Evolutionary conservation across 306 rosid genomes (phyloP), one percentile per base, ranked within the genome.

Genomic region (Medicago arabica): DNA sequence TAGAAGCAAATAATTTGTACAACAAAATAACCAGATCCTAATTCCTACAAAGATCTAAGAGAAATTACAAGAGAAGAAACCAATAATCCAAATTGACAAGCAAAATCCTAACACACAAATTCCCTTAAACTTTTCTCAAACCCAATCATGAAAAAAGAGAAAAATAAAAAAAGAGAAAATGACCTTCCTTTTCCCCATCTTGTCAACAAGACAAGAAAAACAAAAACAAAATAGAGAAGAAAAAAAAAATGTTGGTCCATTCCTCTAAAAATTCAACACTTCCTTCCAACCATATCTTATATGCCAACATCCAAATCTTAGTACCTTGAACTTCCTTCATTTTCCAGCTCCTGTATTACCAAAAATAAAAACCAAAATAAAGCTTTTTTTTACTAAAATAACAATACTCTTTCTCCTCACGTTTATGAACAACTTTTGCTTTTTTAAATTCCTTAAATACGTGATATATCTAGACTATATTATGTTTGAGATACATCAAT

Each of bases 251-350:
- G 31, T 44, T 51, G 75, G 28, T 63, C 63, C 79, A 72, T 54
- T 74, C 79, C 86, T 87, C 87, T 81, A 83, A 76, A 85, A 83
- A 75, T 68, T 71, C 68, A 73, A 68, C 76, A 78, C 81, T 76
- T 31, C 66, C 76, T 19, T 31, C 76, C 76, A 74, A 36, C 78
- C 67, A 61, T 14, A 67, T 64, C 31, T 81, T 78, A 86, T 71
- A 81, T 69, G 71, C 88, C 89, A 81, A 81, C 78, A 76, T 83
- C 88, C 76, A 83, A 72, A 49, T 86, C 86, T 74, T 74, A 53
- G 75, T 83, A 82, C 60, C 79, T 85, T 77, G 90, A 82, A 36
- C 85, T 79, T 82, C 83, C 82, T 72, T 83, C 88, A 65, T 88
- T 82, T 81, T 76, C 34, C 79, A 76, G 8, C 63, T 89, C 95